Percentiles rank a stretch among this genome's conserved stretches.
phyloP scores from a whole-genome alignment of 768 basidiomycete species.

The Lactifluus pinguis region DNA sequence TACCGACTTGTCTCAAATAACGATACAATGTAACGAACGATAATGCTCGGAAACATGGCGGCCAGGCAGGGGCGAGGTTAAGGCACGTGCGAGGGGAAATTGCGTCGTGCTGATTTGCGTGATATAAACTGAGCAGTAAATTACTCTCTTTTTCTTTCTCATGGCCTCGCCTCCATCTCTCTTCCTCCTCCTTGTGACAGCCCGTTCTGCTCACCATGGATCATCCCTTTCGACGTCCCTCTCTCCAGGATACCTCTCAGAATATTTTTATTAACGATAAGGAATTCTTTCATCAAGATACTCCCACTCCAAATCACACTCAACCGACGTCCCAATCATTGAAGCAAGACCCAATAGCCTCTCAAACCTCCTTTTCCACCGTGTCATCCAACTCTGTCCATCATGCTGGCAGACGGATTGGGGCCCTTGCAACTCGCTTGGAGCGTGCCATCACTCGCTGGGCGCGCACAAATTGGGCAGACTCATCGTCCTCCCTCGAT shows the following conservation, averaged over 20 bases:
- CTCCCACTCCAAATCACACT: constrained; percentile 49
- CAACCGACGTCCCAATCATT: constrained; percentile 26
- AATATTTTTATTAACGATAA: not conserved
- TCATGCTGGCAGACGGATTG: constrained; percentile 26
- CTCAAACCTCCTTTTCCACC: constrained; percentile 28
- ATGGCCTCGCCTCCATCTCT: not conserved
- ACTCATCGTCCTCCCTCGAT: constrained; percentile 33
- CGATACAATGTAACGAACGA: too few species aligned
- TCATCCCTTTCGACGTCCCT: constrained; percentile 4
- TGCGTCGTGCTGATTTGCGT: too few species aligned
- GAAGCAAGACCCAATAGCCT: constrained; percentile 21
- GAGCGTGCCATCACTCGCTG: constrained; percentile 66
- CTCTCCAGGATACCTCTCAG: not conserved
- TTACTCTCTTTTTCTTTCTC: not conserved
- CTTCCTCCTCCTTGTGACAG: not conserved
- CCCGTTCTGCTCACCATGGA: constrained; percentile 3
- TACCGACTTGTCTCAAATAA: too few species aligned
- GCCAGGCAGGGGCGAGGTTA: not conserved
- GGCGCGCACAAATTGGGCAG: constrained; percentile 43
- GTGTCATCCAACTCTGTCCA: constrained; percentile 31
- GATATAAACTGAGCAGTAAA: not conserved
- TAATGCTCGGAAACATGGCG: too few species aligned
- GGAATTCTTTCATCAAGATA: constrained; percentile 36
- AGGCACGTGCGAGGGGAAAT: not conserved
- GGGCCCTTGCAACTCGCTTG: constrained; percentile 43